Percentiles rank a stretch among this genome's conserved stretches.
Evolutionary conservation across 352 stramenopile species (phyloP).

Genomic region (Pythium angustatum): DNA sequence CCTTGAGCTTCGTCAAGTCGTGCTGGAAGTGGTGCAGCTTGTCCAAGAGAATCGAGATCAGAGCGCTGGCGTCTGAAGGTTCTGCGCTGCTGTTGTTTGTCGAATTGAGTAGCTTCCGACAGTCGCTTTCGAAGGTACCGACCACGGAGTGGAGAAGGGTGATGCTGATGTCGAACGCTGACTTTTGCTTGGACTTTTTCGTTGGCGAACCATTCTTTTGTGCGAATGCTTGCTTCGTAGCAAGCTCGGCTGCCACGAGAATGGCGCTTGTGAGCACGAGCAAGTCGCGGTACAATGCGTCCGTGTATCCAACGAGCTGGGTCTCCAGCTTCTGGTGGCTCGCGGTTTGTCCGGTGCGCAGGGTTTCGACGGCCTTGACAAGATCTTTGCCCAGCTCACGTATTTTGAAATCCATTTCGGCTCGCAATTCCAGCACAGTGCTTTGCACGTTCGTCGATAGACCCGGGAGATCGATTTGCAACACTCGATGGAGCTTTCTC

Average conservation of each 20-base stretch:
- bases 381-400: conserved; percentile 44
- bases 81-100: background rate
- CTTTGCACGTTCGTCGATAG: conserved; percentile 43
- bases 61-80: conserved; percentile 5
- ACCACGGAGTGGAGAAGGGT: conserved; percentile 46
- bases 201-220: background rate
- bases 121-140: conserved; percentile 34
- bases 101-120: conserved; percentile 17
- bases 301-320: conserved; percentile 34
- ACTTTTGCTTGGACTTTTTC: conserved; percentile 22
- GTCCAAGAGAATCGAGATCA: conserved; percentile 36
- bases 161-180: conserved; percentile 40
- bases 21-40: conserved; percentile 40
- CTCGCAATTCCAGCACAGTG: conserved; percentile 42
- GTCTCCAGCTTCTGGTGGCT: conserved; percentile 27
- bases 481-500: conserved; percentile 32
- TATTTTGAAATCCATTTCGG: conserved; percentile 45
- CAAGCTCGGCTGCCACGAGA: conserved; percentile 47
- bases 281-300: conserved; percentile 53
- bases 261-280: conserved; percentile 49
- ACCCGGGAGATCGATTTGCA: conserved; percentile 42
- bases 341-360: conserved; percentile 28
- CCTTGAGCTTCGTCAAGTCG: conserved; percentile 53
- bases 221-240: conserved; percentile 25
- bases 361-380: conserved; percentile 33